Conservation (phyloP, 345 rosid genomes). For the Heritiera fomes region DNA sequence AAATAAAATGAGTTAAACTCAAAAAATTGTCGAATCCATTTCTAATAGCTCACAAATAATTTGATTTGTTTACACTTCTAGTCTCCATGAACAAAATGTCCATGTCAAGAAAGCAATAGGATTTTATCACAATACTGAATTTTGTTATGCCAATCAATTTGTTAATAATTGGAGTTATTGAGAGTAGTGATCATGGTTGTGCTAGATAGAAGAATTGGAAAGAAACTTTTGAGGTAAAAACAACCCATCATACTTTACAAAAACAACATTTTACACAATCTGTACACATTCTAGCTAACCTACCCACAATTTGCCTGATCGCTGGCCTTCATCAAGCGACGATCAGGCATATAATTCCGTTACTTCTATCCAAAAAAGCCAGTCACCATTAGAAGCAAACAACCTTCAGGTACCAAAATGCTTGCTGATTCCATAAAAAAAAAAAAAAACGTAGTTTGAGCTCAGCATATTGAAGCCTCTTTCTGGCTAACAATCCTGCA, state of each 20-base stretch:
- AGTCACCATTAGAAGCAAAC: not conserved
- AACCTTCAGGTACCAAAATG: not conserved
- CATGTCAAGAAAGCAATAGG: too few species aligned
- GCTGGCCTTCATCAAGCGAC: too few species aligned
- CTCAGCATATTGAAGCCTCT: not conserved
- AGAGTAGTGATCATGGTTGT: not conserved
- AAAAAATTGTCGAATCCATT: too few species aligned
- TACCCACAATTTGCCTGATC: not conserved
- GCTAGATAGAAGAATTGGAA: not conserved
- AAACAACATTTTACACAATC: not conserved
- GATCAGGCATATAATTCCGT: not conserved
- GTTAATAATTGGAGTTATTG: not conserved
- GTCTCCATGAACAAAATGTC: too few species aligned
- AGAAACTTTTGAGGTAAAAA: slow-evolving; percentile 2
- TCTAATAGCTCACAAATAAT: too few species aligned
- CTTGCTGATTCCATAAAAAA: not conserved
- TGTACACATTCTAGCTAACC: not conserved
- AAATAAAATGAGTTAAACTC: too few species aligned
- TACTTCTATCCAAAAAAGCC: not conserved
- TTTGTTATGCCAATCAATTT: not conserved
- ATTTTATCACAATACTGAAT: too few species aligned
- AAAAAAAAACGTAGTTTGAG: not conserved
- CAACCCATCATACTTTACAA: not conserved
- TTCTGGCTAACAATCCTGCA: not conserved
- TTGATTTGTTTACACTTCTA: too few species aligned